Base-by-base conservation (phyloP, 129 eudicot genomes). In the Mikania micrantha region DNA sequence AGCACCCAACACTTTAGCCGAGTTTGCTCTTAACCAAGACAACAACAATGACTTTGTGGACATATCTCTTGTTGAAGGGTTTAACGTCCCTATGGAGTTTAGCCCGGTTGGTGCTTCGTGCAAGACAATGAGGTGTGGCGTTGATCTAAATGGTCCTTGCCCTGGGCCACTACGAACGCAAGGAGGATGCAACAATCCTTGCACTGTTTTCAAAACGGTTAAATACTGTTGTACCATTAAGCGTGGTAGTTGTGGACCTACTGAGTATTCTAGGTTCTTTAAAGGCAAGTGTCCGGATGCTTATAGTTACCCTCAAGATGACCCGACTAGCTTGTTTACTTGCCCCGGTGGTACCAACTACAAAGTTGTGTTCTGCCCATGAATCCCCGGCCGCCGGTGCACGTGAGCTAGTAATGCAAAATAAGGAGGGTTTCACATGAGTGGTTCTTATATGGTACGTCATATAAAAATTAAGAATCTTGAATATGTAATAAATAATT, bases 171-270 rank as follows among this genome's bases (percentile, higher is more conserved):
- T 81, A 31, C 63, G 64, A 29, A 70, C 86, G 0, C 61, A 45
- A 15, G 84, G 87, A 2, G 90, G 91, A 13, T 85, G 90, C 44
- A 74, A 78, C 68, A 80, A 76, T 59, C 85, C 88, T 12, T 83
- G 84, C 56, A 73, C 64, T 11, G 81, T 77, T 71, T 77, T 50
- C 7, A 70, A 70, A 12, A 70, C 76, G 0, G 66, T 62, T 0
- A 12, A 77, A 52, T 77, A 77, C 39, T 77, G 81, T 61, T 77
- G 81, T 52, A 70, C 76, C 16, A 16, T 12, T 32, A 66, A 50
- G 47, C 64, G 56, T 0, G 80, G 80, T 54, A 77, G 72, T 11
- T 77, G 81, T 53, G 66, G 71, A 10, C 81, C 76, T 1, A 77
- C 81, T 0, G 60, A 63, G 0, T 62, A 27, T 41, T 77, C 71